Percentiles rank a stretch among this genome's conserved stretches.
phyloP scores from a whole-genome alignment of 116 monocot species.

The Zostera marina region DNA sequence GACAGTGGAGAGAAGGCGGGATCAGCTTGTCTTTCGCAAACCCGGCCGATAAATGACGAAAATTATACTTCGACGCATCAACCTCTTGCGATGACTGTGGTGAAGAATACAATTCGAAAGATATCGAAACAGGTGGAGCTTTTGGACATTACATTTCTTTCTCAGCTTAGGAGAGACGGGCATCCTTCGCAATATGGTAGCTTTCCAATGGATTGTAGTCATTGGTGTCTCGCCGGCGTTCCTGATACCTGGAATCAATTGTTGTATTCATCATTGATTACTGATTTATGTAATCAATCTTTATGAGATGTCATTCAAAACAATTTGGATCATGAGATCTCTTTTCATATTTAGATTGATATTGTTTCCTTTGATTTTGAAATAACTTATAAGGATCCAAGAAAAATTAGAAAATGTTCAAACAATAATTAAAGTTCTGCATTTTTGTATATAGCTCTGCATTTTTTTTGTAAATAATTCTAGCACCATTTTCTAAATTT shows the following conservation, averaged over 20 bases:
- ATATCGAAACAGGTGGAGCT: slow-evolving; percentile 34
- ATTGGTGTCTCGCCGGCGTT: slow-evolving; percentile 65
- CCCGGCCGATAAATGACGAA: slow-evolving; percentile 24
- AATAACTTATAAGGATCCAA: too few relatives aligned
- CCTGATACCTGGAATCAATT: slow-evolving; percentile 72
- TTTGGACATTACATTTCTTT: slow-evolving; percentile 50
- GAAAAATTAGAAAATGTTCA: too few relatives aligned
- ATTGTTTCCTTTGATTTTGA: too few relatives aligned
- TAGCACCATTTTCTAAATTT: too few relatives aligned
- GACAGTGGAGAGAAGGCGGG: slow-evolving; percentile 32
- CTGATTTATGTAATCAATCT: too few relatives aligned
- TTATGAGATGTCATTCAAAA: too few relatives aligned
- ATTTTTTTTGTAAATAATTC: too few relatives aligned
- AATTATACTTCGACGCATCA: slow-evolving; percentile 17
- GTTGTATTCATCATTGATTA: slow-evolving; percentile 31
- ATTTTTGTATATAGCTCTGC: too few relatives aligned
- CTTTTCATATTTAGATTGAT: too few relatives aligned
- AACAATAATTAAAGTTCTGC: too few relatives aligned
- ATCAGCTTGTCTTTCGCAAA: slow-evolving; percentile 28
- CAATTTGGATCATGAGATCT: too few relatives aligned
- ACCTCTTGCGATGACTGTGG: slow-evolving; percentile 20
- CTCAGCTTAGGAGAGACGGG: slow-evolving; percentile 63
- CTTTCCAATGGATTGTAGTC: slow-evolving; percentile 55
- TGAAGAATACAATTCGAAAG: slow-evolving; percentile 22
- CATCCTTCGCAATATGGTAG: slow-evolving; percentile 50